These are phyloP conservation scores for Rhizoclosmatium sp. DNA, from an alignment of 192 early-diverging fungal genomes.

Conservation along the genomic window DNA sequence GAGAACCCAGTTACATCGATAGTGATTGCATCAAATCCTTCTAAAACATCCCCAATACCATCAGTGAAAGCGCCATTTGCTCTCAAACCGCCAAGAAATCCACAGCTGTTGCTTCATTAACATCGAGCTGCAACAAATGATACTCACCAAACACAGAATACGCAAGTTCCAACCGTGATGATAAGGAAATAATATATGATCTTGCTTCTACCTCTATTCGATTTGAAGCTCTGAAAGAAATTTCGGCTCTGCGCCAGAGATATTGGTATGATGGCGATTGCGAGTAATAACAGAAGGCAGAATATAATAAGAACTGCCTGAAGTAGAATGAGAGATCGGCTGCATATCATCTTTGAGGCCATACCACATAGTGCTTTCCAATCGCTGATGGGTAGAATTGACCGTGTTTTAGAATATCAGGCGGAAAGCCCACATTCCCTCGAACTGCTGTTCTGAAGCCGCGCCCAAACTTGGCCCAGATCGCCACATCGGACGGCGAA, in stretches of 20 bases:
- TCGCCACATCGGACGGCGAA: background rate
- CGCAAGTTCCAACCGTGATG: background rate
- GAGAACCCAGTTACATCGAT: background rate
- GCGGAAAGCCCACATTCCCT: background rate
- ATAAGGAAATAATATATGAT: no score
- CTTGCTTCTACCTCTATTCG: no score
- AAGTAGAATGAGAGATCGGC: background rate
- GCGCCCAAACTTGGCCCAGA: background rate
- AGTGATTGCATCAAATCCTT: background rate
- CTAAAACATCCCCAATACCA: background rate
- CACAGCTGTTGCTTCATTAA: background rate
- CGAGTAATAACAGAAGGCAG: no score
- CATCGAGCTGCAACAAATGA: background rate
- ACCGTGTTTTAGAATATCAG: background rate
- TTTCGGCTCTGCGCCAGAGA: no score
- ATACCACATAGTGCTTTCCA: background rate
- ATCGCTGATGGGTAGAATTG: background rate
- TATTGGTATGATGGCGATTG: no score
- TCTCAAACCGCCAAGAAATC: background rate
- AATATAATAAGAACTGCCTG: background rate
- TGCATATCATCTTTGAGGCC: no score
- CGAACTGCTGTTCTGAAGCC: background rate
- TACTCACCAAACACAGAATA: slow-evolving; percentile 1
- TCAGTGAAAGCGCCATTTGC: background rate
- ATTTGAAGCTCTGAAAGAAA: no score